These are phyloP conservation scores for Aspergillus asperescens DNA, from an alignment of 495 filamentous ascomycete species.

Conservation along the genomic window DNA sequence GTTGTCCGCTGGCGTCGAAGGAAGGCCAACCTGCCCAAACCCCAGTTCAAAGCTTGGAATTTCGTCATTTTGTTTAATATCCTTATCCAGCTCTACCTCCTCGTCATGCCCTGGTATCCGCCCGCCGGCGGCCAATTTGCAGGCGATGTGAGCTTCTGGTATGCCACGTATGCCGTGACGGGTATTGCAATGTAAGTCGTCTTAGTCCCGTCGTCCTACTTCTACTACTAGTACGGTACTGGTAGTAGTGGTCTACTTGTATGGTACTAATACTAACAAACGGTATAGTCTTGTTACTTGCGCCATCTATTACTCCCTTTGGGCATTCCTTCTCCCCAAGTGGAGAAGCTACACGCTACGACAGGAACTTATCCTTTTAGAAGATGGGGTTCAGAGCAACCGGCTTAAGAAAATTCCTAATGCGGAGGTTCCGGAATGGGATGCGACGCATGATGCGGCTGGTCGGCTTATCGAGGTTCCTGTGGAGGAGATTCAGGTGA, in stretches of 20 bases:
- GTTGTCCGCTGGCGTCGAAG: conserved; percentile 49
- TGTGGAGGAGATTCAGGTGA: neutral
- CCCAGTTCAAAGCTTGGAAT: conserved; percentile 52
- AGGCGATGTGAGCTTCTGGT: conserved; percentile 62
- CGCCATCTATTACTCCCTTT: conserved; percentile 51
- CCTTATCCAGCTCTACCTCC: conserved; percentile 48
- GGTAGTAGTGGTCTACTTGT: neutral
- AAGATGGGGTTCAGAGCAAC: conserved; percentile 47
- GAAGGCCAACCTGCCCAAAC: conserved; percentile 32
- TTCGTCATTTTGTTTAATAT: conserved; percentile 49
- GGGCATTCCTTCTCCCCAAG: conserved; percentile 48
- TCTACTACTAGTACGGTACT: neutral
- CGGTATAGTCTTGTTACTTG: conserved; percentile 42
- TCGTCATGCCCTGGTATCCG: conserved; percentile 62
- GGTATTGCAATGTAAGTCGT: conserved; percentile 49
- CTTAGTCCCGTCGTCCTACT: conserved; percentile 4
- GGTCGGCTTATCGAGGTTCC: conserved; percentile 20
- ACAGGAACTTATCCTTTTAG: conserved; percentile 47
- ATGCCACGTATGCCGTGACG: conserved; percentile 54
- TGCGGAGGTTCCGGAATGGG: conserved; percentile 46
- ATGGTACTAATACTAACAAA: neutral
- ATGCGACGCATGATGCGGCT: conserved; percentile 50
- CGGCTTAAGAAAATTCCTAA: conserved; percentile 49
- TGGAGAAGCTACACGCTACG: conserved; percentile 47
- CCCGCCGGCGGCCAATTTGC: conserved; percentile 49